These are phyloP conservation scores for Brassica carinata DNA, from an alignment of 345 rosid genomes.

Conservation along the genomic window DNA sequence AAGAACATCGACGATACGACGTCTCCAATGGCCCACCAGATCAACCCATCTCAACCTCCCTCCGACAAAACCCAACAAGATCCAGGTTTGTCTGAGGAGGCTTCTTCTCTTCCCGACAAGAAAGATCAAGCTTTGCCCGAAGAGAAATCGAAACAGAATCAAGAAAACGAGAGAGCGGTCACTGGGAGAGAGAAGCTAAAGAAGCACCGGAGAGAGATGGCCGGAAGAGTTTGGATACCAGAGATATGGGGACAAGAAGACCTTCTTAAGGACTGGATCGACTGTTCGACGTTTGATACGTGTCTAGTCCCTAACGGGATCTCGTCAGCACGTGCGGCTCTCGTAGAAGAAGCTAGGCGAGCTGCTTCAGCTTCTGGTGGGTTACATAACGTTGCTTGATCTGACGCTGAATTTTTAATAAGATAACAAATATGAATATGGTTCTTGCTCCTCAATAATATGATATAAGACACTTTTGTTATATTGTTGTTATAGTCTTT, in stretches of 20 bases:
- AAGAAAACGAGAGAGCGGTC: slow-evolving; percentile 27
- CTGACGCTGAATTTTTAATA: slow-evolving; percentile 23
- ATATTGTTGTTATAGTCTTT: slow-evolving; percentile 7
- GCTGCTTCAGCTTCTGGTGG: slow-evolving; percentile 48
- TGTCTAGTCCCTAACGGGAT: slow-evolving; percentile 50
- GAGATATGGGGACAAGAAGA: slow-evolving; percentile 96
- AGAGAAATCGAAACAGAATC: slow-evolving; percentile 16
- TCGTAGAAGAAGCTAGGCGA: slow-evolving; percentile 63
- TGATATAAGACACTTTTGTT: background rate
- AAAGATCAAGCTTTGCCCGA: slow-evolving; percentile 6
- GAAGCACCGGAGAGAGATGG: slow-evolving; percentile 52
- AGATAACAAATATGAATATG: slow-evolving; percentile 12
- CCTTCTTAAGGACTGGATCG: slow-evolving; percentile 77
- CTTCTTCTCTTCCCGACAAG: slow-evolving; percentile 5
- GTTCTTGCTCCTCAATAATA: slow-evolving; percentile 25
- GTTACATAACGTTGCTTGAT: slow-evolving; percentile 62
- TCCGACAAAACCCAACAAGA: slow-evolving; percentile 24
- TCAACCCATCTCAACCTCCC: slow-evolving; percentile 18
- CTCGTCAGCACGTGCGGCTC: slow-evolving; percentile 72
- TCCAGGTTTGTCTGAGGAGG: background rate
- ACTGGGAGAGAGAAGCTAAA: slow-evolving; percentile 50
- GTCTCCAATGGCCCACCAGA: slow-evolving; percentile 24
- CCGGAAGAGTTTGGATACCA: slow-evolving; percentile 84
- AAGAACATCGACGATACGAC: slow-evolving; percentile 30
- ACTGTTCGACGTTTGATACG: slow-evolving; percentile 70